Evolutionary conservation across 2,329 filamentous ascomycete genomes (phyloP).

Genomic region (Sphaerulina vaccinii): DNA sequence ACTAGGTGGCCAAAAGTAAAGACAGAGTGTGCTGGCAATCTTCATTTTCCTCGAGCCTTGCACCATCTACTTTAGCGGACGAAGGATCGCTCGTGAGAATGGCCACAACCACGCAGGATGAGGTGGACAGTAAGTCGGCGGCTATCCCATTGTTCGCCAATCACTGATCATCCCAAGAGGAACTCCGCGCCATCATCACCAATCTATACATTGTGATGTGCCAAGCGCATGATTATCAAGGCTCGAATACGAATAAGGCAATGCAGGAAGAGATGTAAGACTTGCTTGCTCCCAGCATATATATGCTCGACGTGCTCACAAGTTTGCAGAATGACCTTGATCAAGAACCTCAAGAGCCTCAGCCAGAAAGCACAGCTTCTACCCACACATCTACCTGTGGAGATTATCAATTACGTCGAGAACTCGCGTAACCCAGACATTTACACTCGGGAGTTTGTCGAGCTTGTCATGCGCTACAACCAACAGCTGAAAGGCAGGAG

Average conservation of each 20-base stretch:
- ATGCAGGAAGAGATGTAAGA: slow-evolving; percentile 58
- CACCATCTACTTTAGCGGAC: too few relatives aligned
- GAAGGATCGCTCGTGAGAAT: slow-evolving; percentile 26
- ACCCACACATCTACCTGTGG: slow-evolving; percentile 56
- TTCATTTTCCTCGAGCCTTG: too few relatives aligned
- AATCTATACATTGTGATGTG: slow-evolving; percentile 60
- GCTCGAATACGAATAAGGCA: slow-evolving; percentile 55
- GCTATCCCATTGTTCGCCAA: not conserved
- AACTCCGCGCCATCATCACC: slow-evolving; percentile 61
- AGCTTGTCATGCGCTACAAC: slow-evolving; percentile 62
- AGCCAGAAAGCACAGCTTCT: slow-evolving; percentile 50
- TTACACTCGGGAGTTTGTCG: slow-evolving; percentile 65
- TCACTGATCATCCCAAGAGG: slow-evolving; percentile 39
- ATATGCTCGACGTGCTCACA: slow-evolving; percentile 5
- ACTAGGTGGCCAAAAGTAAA: too few relatives aligned
- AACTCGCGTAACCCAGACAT: slow-evolving; percentile 64
- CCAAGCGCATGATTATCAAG: slow-evolving; percentile 61
- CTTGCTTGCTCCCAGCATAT: not conserved
- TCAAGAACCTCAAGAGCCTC: slow-evolving; percentile 55
- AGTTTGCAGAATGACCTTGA: slow-evolving; percentile 48
- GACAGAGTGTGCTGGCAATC: too few relatives aligned
- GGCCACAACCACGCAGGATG: slow-evolving; percentile 34
- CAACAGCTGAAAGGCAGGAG: slow-evolving; percentile 61
- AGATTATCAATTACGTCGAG: slow-evolving; percentile 66
- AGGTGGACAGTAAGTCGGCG: slow-evolving; percentile 33